These are phyloP conservation scores for Porpolomopsis calyptriformis DNA, from an alignment of 768 basidiomycete genomes.

Conservation along the genomic window DNA sequence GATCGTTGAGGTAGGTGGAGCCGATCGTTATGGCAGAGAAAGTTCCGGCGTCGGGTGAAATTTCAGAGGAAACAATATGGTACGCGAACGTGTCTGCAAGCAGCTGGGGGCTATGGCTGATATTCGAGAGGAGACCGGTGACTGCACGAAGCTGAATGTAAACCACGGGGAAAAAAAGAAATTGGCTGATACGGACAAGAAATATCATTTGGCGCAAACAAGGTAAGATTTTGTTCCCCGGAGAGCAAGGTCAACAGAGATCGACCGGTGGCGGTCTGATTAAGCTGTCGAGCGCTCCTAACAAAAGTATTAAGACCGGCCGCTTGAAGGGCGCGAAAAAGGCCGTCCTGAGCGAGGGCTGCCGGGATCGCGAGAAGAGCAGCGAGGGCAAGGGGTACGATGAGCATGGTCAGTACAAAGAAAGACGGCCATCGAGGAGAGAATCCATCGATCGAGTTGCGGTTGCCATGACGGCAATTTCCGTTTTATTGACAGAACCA, in stretches of 20 bases:
- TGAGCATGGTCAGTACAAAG: no score
- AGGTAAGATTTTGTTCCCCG: constrained; percentile 27
- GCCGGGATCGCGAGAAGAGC: constrained; percentile 17
- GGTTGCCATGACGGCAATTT: background rate
- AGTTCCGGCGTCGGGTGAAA: constrained; percentile 16
- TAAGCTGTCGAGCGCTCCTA: constrained; percentile 28
- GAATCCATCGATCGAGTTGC: constrained; percentile 4
- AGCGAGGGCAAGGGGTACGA: constrained; percentile 8
- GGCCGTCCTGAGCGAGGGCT: constrained; percentile 22
- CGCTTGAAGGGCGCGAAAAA: constrained; percentile 28
- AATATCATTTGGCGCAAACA: constrained; percentile 48
- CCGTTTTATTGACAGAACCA: no score
- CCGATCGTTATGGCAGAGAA: constrained; percentile 36
- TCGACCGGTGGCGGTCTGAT: constrained; percentile 32
- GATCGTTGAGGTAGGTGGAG: constrained; percentile 36
- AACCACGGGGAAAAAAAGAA: background rate
- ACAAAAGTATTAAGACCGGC: constrained; percentile 35
- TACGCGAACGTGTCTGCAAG: constrained; percentile 45
- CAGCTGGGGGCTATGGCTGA: constrained; percentile 12
- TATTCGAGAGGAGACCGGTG: constrained; percentile 23
- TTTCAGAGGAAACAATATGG: constrained; percentile 46
- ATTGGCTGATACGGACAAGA: constrained; percentile 33
- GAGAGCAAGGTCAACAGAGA: constrained; percentile 33
- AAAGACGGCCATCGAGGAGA: no score
- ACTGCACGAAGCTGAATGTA: constrained; percentile 11